A percentile compares a stretch with the other conserved stretches of the same genome.
Conservation (phyloP, 768 basidiomycete genomes). For the Boletellus ananas region DNA sequence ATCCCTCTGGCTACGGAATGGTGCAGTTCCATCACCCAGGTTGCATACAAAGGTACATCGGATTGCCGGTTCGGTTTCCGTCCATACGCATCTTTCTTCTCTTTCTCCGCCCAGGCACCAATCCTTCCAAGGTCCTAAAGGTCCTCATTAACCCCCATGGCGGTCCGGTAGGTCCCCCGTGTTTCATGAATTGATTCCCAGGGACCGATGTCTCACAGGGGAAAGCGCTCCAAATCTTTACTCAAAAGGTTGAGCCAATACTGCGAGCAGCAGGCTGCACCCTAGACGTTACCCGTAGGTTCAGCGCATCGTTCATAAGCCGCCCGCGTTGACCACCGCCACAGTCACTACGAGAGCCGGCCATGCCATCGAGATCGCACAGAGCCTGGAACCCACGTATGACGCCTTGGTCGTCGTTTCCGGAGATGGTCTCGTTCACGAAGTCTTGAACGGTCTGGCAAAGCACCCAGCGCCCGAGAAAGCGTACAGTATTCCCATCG, state of each 20-base stretch:
- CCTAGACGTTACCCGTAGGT: slow-evolving; percentile 61
- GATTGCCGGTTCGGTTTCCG: not conserved
- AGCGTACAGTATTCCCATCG: slow-evolving; percentile 67
- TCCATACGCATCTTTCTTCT: slow-evolving; percentile 1
- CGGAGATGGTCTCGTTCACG: slow-evolving; percentile 82
- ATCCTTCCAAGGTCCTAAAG: slow-evolving; percentile 53
- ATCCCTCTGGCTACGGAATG: slow-evolving; percentile 42
- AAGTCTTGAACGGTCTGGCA: slow-evolving; percentile 80
- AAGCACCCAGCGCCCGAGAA: slow-evolving; percentile 53
- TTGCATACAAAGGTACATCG: slow-evolving; percentile 55
- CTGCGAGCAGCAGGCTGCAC: slow-evolving; percentile 62
- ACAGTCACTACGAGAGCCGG: slow-evolving; percentile 59
- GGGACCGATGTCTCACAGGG: slow-evolving; percentile 42
- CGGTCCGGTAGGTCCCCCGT: slow-evolving; percentile 54
- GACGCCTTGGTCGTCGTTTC: slow-evolving; percentile 76
- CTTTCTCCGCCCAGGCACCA: slow-evolving; percentile 38
- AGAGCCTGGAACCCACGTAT: slow-evolving; percentile 51
- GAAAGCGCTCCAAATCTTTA: slow-evolving; percentile 52
- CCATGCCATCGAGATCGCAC: slow-evolving; percentile 66
- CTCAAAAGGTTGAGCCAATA: slow-evolving; percentile 64
- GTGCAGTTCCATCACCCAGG: slow-evolving; percentile 49
- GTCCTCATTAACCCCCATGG: slow-evolving; percentile 78
- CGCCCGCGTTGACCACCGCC: not conserved
- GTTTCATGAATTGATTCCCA: not conserved
- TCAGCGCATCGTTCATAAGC: not conserved